phyloP scores from a whole-genome alignment of 2,329 filamentous ascomycete genomes.

The Aspergillus tamarii region DNA sequence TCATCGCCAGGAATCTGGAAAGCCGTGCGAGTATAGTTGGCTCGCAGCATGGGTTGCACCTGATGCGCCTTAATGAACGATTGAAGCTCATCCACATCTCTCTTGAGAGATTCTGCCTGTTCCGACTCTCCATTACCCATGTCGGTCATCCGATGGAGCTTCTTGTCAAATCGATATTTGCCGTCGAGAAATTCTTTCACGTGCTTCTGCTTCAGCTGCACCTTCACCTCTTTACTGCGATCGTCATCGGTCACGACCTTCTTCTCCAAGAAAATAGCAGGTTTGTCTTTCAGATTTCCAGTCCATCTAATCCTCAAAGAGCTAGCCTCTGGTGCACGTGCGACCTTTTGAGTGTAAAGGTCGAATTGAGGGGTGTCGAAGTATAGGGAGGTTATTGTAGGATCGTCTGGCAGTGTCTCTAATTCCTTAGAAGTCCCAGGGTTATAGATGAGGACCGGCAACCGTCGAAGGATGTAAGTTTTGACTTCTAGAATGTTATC shows the following conservation, averaged over 20 bases:
- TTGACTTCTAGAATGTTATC: conserved; percentile 98
- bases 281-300: conserved; percentile 75
- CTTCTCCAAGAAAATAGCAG: conserved; percentile 84
- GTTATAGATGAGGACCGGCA: conserved; percentile 92
- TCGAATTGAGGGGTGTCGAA: conserved; percentile 88
- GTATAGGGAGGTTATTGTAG: conserved; percentile 92
- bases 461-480: conserved; percentile 86
- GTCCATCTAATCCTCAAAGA: conserved; percentile 92
- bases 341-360: conserved; percentile 84
- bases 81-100: conserved; percentile 76
- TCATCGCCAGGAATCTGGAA: conserved; percentile 96
- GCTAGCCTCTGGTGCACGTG: conserved; percentile 72
- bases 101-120: conserved; percentile 70
- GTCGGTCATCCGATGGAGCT: conserved; percentile 78
- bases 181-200: conserved; percentile 83
- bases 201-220: conserved; percentile 93
- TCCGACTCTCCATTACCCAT: conserved; percentile 69
- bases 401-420: conserved; percentile 76
- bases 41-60: conserved; percentile 81
- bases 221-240: conserved; percentile 75
- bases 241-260: conserved; percentile 81
- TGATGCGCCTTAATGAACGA: conserved; percentile 75
- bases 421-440: conserved; percentile 79
- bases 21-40: conserved; percentile 90
- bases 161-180: conserved; percentile 91